Percentiles rank a stretch among this genome's conserved stretches.
These are phyloP conservation scores for Talaromyces stipitatus DNA, from an alignment of 495 filamentous ascomycete species.

Conservation along the genomic window DNA sequence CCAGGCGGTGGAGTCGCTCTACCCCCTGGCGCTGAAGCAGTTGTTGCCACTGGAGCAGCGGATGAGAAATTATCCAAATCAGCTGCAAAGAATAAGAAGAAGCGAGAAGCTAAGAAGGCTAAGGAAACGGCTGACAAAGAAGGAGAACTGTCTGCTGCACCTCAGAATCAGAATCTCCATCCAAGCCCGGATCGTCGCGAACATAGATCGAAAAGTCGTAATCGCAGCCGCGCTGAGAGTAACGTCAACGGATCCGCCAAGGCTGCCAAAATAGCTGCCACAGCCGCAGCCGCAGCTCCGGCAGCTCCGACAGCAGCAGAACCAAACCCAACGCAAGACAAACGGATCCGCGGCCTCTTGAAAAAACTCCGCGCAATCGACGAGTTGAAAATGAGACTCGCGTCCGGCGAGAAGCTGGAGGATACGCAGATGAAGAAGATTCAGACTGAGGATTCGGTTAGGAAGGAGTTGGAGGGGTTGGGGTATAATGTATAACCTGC, in stretches of 20 bases:
- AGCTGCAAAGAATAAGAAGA: conserved; percentile 97
- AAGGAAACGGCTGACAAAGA: conserved; percentile 61
- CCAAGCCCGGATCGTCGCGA: conserved; percentile 62
- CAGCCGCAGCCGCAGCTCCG: neutral
- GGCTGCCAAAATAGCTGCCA: neutral
- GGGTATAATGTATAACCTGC: conserved; percentile 40
- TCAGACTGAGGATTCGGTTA: conserved; percentile 70
- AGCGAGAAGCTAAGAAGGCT: conserved; percentile 90
- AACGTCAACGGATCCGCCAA: conserved; percentile 26
- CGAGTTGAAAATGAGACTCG: conserved; percentile 91
- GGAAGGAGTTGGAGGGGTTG: conserved; percentile 68
- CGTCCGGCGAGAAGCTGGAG: conserved; percentile 90
- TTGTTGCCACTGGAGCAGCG: too few relatives aligned
- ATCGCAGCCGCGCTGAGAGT: conserved; percentile 32
- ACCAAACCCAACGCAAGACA: conserved; percentile 52
- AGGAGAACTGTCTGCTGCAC: conserved; percentile 20
- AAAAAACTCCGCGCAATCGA: conserved; percentile 98
- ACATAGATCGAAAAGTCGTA: conserved; percentile 49
- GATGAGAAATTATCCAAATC: conserved; percentile 74
- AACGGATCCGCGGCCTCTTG: conserved; percentile 82
- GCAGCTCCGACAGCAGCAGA: conserved; percentile 18
- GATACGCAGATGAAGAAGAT: conserved; percentile 99
- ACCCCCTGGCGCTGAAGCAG: conserved; percentile 44
- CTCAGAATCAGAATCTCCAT: conserved; percentile 13
- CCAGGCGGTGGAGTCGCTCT: conserved; percentile 65